These are phyloP conservation scores for Neurospora sp. DNA, from an alignment of 495 filamentous ascomycete species.

Conservation along the genomic window DNA sequence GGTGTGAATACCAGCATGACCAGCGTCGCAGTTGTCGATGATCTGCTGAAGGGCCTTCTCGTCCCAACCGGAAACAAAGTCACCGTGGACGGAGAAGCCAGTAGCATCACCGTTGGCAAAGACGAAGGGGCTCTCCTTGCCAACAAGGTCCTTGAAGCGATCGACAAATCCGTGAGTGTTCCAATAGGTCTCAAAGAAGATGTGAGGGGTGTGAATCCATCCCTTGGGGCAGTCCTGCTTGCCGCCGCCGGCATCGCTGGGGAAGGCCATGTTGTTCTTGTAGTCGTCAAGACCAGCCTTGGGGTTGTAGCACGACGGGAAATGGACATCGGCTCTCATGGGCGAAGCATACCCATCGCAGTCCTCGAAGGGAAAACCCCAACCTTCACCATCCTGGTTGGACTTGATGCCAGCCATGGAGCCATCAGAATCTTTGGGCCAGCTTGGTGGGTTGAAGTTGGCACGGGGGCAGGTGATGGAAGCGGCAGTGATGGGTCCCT, in stretches of 20 bases:
- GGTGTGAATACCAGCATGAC: conserved; percentile 40
- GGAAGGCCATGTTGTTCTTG: conserved; percentile 42
- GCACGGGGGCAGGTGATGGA: conserved; percentile 36
- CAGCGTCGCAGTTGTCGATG: conserved; percentile 46
- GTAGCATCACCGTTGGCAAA: conserved; percentile 50
- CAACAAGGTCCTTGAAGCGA: conserved; percentile 42
- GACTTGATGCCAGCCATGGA: conserved; percentile 37
- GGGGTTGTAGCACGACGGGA: conserved; percentile 47
- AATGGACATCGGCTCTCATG: conserved; percentile 47
- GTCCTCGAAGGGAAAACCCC: conserved; percentile 40
- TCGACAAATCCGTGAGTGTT: conserved; percentile 45
- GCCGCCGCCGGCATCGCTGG: conserved; percentile 39
- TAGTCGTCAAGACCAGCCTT: conserved; percentile 45
- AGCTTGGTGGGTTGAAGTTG: conserved; percentile 40
- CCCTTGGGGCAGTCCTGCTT: conserved; percentile 51
- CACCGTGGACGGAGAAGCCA: conserved; percentile 52
- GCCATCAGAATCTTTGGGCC: conserved; percentile 36
- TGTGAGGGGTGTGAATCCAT: conserved; percentile 43
- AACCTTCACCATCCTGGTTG: conserved; percentile 36
- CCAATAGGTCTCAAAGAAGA: conserved; percentile 64
- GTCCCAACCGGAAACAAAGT: conserved; percentile 71
- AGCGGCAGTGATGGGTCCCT: conserved; percentile 32
- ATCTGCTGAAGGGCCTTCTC: conserved; percentile 47
- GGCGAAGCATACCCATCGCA: conserved; percentile 44
- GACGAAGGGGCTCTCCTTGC: conserved; percentile 53